Evolutionary conservation across 225 moss, liverwort and hornwort genomes (phyloP), one percentile per base, ranked within the genome.

Genomic region (Climacium dendroides): DNA sequence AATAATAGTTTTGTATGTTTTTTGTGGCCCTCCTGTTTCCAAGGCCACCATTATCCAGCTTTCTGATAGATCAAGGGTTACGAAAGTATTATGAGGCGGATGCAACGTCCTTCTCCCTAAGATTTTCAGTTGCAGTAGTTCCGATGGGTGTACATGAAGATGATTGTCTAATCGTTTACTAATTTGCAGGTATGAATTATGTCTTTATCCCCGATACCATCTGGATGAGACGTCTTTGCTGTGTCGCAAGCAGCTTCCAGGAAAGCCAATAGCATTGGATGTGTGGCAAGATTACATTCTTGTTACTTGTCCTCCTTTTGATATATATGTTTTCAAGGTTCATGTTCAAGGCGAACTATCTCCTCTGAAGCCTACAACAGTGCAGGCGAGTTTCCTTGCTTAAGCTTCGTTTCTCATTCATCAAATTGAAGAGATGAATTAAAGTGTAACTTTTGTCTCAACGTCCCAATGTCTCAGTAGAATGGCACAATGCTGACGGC

Each of bases 221-320:
- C 91, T 98, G 83, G 98, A 98, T 91, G 98, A 98, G 88, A 92
- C 97, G 59, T 98, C 98, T 62, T 91, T 98, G 86, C 90, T 98
- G 39, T 95, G 90, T 88, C 98, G 98, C 76, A 96, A 93, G 87
- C 98, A 96, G 92, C 95, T 98, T 62, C 97, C 94, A 88, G 96
- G 96, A 89, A 97, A 98, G 85, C 97, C 98, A 26, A 94, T 98
- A 90, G 97, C 98, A 53, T 89, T 98, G 91, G 97, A 98, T 92
- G 95, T 97, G 58, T 98, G 97, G 98, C 97, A 98, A 95, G 97
- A 98, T 88, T 98, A 95, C 62, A 94, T 98, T 87, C 95, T 98
- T 89, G 97, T 98, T 67, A 94, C 98, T 63, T 97, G 97, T 89
- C 97, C 97, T 85, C 97, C 98, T 74, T 98, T 98, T 92, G 98